phyloP scores from a whole-genome alignment of 2,329 filamentous ascomycete species.

The Thelonectria blattea region DNA sequence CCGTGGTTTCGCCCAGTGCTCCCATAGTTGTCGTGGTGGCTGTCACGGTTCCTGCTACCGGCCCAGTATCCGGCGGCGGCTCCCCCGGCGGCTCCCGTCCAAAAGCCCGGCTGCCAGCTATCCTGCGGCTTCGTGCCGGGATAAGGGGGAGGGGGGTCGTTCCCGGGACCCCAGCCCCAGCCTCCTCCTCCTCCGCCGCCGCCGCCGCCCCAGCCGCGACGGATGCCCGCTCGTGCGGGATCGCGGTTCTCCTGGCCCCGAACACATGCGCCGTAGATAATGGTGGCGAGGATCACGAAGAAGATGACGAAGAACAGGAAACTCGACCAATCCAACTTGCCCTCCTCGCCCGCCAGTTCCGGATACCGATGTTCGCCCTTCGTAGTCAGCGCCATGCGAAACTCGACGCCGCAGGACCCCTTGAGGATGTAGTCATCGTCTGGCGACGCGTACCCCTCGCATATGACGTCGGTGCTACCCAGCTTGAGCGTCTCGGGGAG shows the following conservation, averaged over 20 bases:
- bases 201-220: slow-evolving; percentile 45
- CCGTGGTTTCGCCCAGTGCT: slow-evolving; percentile 43
- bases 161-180: slow-evolving; percentile 47
- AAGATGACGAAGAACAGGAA: slow-evolving; percentile 69
- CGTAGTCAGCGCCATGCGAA: slow-evolving; percentile 78
- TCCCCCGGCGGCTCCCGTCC: slow-evolving; percentile 71
- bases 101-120: slow-evolving; percentile 76
- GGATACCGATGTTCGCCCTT: slow-evolving; percentile 76
- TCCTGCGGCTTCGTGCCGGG: slow-evolving; percentile 50
- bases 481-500: slow-evolving; percentile 70
- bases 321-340: slow-evolving; percentile 45
- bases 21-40: slow-evolving; percentile 41
- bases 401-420: slow-evolving; percentile 93
- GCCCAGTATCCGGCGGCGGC: slow-evolving; percentile 73
- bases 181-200: slow-evolving; percentile 49
- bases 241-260: slow-evolving; percentile 22
- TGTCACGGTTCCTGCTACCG: slow-evolving; percentile 52
- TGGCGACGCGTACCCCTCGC: slow-evolving; percentile 81
- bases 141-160: slow-evolving; percentile 60
- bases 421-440: slow-evolving; percentile 88
- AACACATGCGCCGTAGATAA: slow-evolving; percentile 62
- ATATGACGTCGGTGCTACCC: slow-evolving; percentile 86
- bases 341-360: slow-evolving; percentile 50
- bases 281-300: slow-evolving; percentile 63
- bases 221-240: slow-evolving; percentile 22